Evolutionary conservation across 1,284 basidiomycete genomes (phyloP).

Genomic region (Cryptococcus deneoformans): DNA sequence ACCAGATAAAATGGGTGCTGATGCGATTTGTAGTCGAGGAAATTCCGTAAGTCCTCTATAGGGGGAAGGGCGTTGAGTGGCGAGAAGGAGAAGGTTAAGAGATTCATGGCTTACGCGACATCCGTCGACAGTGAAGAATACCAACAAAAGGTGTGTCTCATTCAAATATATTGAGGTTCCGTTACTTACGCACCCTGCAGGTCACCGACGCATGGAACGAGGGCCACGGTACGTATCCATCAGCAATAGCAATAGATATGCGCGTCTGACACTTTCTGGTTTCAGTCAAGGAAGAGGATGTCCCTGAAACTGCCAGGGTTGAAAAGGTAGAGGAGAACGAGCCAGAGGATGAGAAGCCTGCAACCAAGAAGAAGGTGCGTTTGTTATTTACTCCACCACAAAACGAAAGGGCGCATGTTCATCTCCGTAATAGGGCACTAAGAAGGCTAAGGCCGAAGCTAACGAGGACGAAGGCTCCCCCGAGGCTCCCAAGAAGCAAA

Average conservation of each 20-base stretch:
- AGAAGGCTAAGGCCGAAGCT: constrained; percentile 17
- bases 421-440: neutral
- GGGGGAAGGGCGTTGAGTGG: neutral
- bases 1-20: neutral
- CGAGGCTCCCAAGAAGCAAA: constrained; percentile 6
- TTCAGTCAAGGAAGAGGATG: constrained; percentile 59
- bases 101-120: neutral
- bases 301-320: constrained; percentile 63
- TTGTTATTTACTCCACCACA: neutral
- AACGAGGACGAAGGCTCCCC: constrained; percentile 7
- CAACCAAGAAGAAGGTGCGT: constrained; percentile 7
- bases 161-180: neutral
- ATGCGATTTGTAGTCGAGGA: constrained; percentile 33
- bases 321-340: constrained; percentile 16
- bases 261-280: neutral
- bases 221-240: constrained; percentile 52
- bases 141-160: constrained; percentile 52
- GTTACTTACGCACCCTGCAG: constrained; percentile 19
- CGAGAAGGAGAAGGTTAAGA: neutral
- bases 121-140: constrained; percentile 12
- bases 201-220: constrained; percentile 66
- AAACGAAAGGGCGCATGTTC: too few species aligned
- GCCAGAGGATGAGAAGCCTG: constrained; percentile 4
- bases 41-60: constrained; percentile 23
- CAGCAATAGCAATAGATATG: constrained; percentile 55